phyloP scores from a whole-genome alignment of 208 protist genomes.

The Leishmania turanica region DNA sequence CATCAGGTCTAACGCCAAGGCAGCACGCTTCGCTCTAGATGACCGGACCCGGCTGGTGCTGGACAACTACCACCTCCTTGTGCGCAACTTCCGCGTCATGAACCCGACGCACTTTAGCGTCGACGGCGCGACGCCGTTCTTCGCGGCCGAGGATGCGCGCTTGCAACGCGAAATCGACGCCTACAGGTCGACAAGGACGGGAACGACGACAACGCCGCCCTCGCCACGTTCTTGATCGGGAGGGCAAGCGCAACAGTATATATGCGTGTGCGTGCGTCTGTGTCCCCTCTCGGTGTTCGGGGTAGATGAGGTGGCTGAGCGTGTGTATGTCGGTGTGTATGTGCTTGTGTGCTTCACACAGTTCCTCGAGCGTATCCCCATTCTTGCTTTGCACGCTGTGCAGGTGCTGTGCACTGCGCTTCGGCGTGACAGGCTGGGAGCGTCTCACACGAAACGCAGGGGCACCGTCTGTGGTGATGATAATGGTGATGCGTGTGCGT shows the following conservation, averaged over 20 bases:
- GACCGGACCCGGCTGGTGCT: slow-evolving; percentile 62
- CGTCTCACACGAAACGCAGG: too few relatives aligned
- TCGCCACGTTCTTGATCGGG: not conserved
- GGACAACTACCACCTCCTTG: slow-evolving; percentile 48
- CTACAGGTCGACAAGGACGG: not conserved
- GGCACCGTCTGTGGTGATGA: not conserved
- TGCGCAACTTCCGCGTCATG: slow-evolving; percentile 63
- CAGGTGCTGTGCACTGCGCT: not conserved
- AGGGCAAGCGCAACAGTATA: not conserved
- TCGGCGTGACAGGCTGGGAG: not conserved
- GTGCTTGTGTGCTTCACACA: not conserved
- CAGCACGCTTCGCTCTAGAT: slow-evolving; percentile 61
- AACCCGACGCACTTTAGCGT: slow-evolving; percentile 72
- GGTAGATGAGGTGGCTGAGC: not conserved
- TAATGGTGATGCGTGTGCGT: not conserved
- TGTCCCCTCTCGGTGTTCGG: not conserved
- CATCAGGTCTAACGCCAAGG: slow-evolving; percentile 87
- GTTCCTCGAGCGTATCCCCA: not conserved
- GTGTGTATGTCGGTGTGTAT: not conserved
- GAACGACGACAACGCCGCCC: not conserved
- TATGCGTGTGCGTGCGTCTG: not conserved
- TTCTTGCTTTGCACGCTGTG: not conserved
- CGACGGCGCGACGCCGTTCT: slow-evolving; percentile 57
- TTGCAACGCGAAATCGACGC: slow-evolving; percentile 10
- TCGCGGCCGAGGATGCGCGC: slow-evolving; percentile 34